Evolutionary conservation across 495 filamentous ascomycete genomes (phyloP), one percentile per base, ranked within the genome.

Genomic region (Penicillium taxi): DNA sequence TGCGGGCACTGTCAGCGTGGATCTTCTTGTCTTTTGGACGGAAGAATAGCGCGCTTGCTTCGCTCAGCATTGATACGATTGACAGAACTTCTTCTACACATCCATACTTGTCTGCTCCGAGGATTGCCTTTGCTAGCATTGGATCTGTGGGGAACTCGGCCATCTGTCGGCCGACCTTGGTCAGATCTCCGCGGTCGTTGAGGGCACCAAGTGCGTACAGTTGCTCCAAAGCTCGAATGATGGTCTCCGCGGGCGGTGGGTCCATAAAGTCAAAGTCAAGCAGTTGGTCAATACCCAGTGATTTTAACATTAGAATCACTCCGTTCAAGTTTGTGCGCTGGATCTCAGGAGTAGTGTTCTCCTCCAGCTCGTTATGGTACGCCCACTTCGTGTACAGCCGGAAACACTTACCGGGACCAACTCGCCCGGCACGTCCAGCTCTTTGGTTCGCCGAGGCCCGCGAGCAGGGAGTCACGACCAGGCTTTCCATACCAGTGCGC

Each of bases 201-300:
- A 98, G 70, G 0, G 90, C 86, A 6, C 86, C 86, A 1, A 98
- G 73, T 1, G 87, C 87, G 53, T 95, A 98, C 13, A 98, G 77
- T 51, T 93, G 82, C 53, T 96, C 91, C 32, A 98, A 63, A 1
- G 88, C 86, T 14, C 84, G 78, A 53, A 96, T 94, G 32, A 98
- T 76, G 6, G 86, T 86, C 55, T 95, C 89, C 0, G 88, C 82
- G 0, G 89, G 84, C 1, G 91, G 91, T 0, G 90, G 81, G 50
- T 96, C 91, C 77, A 96, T 88, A 55, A 94, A 96, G 50, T 98
- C 91, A 47, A 98, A 98, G 26, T 89, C 80, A 8, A 98, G 74
- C 0, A 98, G 75, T 45, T 96, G 82, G 53, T 95, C 89, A 52
- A 98, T 94, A 9, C 93, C 93, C 9, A 96, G 72, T 1, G 82